Base-by-base conservation (phyloP, 1,284 basidiomycete genomes). In the Moesziomyces antarcticus region DNA sequence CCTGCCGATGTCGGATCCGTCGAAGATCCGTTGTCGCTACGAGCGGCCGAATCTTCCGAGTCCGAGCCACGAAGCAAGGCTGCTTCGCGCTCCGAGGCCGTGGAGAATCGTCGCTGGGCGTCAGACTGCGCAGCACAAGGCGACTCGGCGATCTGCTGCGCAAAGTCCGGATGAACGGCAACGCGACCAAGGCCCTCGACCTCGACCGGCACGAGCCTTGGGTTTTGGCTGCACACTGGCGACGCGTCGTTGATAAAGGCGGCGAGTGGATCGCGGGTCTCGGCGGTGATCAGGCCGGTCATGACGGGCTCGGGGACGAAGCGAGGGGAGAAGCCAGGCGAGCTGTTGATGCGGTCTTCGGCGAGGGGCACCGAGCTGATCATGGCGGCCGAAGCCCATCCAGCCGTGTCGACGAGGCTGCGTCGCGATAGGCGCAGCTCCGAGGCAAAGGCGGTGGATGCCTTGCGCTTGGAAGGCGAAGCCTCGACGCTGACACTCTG, bases 301-400 rank as follows among this genome's bases (percentile, higher is more conserved):
- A 73, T 57, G 47, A 54, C 53, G 13, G 66, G 60, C 43, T 63
- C 56, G 10, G 56, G 27, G 5, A 66, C 47, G 18, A 56, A 53
- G 44, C 65, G 56, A 27, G 71, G 71, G 6, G 71, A 69, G 43
- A 67, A 67, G 24, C 71, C 55, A 14, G 71, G 65, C 50, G 71
- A 73, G 49, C 60, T 59, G 21, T 59, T 57, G 49, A 24, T 50
- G 16, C 49, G 56, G 49, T 58, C 50, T 49, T 68, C 57, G 11
- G 56, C 51, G 7, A 73, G 42, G 13, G 67, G 63, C 24, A 68
- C 68, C 10, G 56, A 66, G 63, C 72, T 68, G 53, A 70, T 58
- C 68, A 75, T 70, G 50, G 63, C 73, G 10, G 73, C 73, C 21
- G 73, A 70, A 3, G 73, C 73, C 63, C 73, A 67, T 50, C 73